Evolutionary conservation across 495 filamentous ascomycete species (phyloP).

Genomic region (Trichoderma parareesei): DNA sequence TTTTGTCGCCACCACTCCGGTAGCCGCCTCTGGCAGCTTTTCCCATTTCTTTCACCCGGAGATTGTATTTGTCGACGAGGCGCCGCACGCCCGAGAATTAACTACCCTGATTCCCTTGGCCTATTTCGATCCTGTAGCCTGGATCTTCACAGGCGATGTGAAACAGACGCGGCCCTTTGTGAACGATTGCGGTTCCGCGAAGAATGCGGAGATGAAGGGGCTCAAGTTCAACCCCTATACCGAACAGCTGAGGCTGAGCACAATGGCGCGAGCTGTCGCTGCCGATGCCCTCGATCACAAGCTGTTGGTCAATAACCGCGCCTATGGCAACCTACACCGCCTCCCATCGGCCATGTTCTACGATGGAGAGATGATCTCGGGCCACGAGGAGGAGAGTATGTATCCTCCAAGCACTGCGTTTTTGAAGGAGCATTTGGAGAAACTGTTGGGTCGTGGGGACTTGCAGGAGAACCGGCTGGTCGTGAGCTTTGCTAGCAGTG

Average conservation of each 20-base stretch:
- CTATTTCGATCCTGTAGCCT: slow-evolving; percentile 19
- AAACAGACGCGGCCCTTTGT: slow-evolving; percentile 23
- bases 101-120: slow-evolving; percentile 22
- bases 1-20: slow-evolving; percentile 23
- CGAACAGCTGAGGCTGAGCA: slow-evolving; percentile 16
- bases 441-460: background rate
- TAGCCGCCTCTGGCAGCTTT: slow-evolving; percentile 18
- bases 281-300: slow-evolving; percentile 13
- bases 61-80: slow-evolving; percentile 22
- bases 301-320: slow-evolving; percentile 23
- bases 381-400: background rate
- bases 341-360: slow-evolving; percentile 20
- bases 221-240: slow-evolving; percentile 12
- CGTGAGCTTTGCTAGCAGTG: slow-evolving; percentile 12
- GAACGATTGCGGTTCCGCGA: background rate
- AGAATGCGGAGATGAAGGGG: background rate
- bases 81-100: slow-evolving; percentile 20
- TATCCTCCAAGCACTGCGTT: slow-evolving; percentile 3
- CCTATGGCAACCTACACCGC: slow-evolving; percentile 17
- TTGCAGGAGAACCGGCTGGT: slow-evolving; percentile 16
- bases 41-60: slow-evolving; percentile 19
- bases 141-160: slow-evolving; percentile 23
- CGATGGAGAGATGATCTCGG: slow-evolving; percentile 13
- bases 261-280: slow-evolving; percentile 19
- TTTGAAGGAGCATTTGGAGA: slow-evolving; percentile 12